A percentile compares a stretch with the other conserved stretches of the same genome.
Evolutionary conservation across 441 rosid genomes (phyloP).

Genomic region (Croton laevigatus): DNA sequence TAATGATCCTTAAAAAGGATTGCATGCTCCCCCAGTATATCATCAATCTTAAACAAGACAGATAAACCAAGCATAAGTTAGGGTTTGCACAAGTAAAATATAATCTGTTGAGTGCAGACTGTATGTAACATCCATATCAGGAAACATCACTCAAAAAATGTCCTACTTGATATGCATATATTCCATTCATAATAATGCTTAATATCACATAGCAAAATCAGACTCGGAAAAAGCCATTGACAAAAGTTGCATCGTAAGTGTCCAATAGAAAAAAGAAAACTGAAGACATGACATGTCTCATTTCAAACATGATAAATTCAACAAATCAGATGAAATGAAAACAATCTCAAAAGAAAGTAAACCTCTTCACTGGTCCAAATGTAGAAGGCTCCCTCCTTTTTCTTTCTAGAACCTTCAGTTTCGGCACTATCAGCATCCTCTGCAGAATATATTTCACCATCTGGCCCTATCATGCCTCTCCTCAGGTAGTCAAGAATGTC

Average conservation of each 20-base stretch:
- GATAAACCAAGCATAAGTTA: slow-evolving; percentile 15
- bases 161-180: background rate
- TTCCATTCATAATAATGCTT: background rate
- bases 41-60: slow-evolving; percentile 55
- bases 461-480: slow-evolving; percentile 85
- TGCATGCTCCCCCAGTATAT: slow-evolving; percentile 68
- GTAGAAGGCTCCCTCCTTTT: slow-evolving; percentile 93
- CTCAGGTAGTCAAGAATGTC: slow-evolving; percentile 89
- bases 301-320: slow-evolving; percentile 3
- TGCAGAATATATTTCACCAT: slow-evolving; percentile 88
- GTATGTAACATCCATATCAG: background rate
- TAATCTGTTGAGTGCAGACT: background rate
- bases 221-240: background rate
- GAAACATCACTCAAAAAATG: background rate
- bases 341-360: slow-evolving; percentile 4
- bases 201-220: background rate
- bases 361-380: slow-evolving; percentile 86
- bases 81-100: slow-evolving; percentile 5
- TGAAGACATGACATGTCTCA: background rate
- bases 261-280: background rate
- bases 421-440: slow-evolving; percentile 99
- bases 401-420: slow-evolving; percentile 48
- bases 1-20: slow-evolving; percentile 74
- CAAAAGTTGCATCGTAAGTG: background rate
- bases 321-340: background rate